These are phyloP conservation scores for Gossypium rotundifolium DNA, from an alignment of 345 rosid species.

Conservation along the genomic window DNA sequence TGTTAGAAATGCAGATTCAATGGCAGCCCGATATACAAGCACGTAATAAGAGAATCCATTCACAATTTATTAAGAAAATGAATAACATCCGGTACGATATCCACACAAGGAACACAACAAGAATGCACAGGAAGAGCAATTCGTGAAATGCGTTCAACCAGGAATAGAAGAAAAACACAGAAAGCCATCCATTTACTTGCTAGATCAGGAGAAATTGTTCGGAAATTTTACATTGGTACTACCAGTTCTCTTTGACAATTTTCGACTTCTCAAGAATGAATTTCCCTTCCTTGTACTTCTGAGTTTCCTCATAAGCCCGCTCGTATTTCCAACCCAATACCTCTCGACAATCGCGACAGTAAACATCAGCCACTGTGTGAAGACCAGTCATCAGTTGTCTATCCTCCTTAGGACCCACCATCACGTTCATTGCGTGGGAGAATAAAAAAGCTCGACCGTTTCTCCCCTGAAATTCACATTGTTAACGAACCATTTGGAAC, in stretches of 20 bases:
- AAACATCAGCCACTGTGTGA: constrained; percentile 36
- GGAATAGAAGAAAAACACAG: not conserved
- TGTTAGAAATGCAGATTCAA: not conserved
- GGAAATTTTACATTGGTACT: constrained; percentile 7
- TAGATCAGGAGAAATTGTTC: not conserved
- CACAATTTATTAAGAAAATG: constrained; percentile 21
- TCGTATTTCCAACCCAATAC: constrained; percentile 42
- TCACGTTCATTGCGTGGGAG: constrained; percentile 34
- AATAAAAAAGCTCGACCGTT: constrained; percentile 36
- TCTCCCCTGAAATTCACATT: constrained; percentile 27
- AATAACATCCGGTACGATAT: constrained; percentile 18
- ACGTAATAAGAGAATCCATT: constrained; percentile 14
- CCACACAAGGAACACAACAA: constrained; percentile 16
- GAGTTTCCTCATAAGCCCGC: constrained; percentile 34
- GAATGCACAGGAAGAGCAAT: constrained; percentile 14
- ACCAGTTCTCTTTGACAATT: constrained; percentile 35
- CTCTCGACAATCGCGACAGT: constrained; percentile 28
- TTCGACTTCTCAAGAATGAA: constrained; percentile 38
- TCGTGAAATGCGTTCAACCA: constrained; percentile 4
- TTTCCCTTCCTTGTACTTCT: constrained; percentile 40
- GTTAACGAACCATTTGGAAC: not conserved
- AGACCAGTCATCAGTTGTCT: constrained; percentile 36
- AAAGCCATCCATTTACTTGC: constrained; percentile 12
- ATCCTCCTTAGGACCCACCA: constrained; percentile 33
- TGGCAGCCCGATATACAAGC: not conserved